A percentile compares a stretch with the other conserved stretches of the same genome.
Conservation (phyloP, 345 rosid genomes). For the Brassica napus region Da-Ae NC_063437.1:21708501-21709000, state of each 20-base stretch:
- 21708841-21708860: too few species aligned
- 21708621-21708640: conserved; percentile 21
- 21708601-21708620: conserved; percentile 14
- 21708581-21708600: conserved; percentile 16
- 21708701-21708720: conserved; percentile 17
- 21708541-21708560: not conserved
- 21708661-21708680: conserved; percentile 17
- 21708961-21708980: too few species aligned
- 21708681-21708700: conserved; percentile 15
- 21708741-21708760: not conserved
- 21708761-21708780: not conserved
- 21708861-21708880: too few species aligned
- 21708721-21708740: not conserved
- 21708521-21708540: not conserved
- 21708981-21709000: not conserved
- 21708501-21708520: not conserved
- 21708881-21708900: too few species aligned
- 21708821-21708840: too few species aligned
- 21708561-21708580: not conserved
- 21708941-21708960: too few species aligned
- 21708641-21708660: conserved; percentile 13
- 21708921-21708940: too few species aligned
- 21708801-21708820: not conserved
- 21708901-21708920: too few species aligned
- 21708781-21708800: not conserved